phyloP scores from a whole-genome alignment of 352 stramenopile species.

The Globisporangium viniferum region DNA sequence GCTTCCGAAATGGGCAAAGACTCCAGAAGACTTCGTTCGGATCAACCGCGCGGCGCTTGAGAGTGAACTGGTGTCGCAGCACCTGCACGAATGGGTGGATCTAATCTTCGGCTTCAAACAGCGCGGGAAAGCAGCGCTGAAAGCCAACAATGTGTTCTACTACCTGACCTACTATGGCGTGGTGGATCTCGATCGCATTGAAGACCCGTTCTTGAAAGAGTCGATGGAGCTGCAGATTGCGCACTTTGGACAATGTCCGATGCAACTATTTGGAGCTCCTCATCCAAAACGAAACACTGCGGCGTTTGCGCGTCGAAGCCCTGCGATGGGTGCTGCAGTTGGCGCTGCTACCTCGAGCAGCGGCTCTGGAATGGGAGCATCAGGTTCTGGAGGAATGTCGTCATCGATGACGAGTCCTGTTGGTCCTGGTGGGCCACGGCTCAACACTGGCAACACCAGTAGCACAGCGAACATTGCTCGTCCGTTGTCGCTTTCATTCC shows the following conservation, averaged over 20 bases:
- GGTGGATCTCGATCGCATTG: constrained; percentile 96
- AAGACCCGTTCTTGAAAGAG: constrained; percentile 91
- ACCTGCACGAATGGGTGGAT: constrained; percentile 99
- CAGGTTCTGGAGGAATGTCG: not conserved
- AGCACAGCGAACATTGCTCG: constrained; percentile 30
- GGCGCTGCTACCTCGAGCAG: constrained; percentile 1
- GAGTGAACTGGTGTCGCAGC: constrained; percentile 96
- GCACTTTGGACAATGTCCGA: constrained; percentile 98
- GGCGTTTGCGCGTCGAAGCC: constrained; percentile 21
- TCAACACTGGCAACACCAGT: constrained; percentile 1
- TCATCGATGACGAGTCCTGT: constrained; percentile 17
- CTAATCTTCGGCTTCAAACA: constrained; percentile 99
- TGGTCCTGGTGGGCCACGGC: not conserved
- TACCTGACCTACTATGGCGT: constrained; percentile 91
- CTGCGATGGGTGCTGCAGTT: constrained; percentile 12
- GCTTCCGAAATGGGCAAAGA: constrained; percentile 96
- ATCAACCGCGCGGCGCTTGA: constrained; percentile 96
- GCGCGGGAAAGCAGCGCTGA: constrained; percentile 89
- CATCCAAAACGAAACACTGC: constrained; percentile 65
- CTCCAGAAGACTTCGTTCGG: constrained; percentile 94
- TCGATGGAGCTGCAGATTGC: constrained; percentile 98
- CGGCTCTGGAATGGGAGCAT: not conserved
- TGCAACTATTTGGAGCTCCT: constrained; percentile 89
- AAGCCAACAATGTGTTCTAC: constrained; percentile 97
- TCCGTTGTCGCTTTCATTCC: constrained; percentile 63